phyloP scores from a whole-genome alignment of 495 filamentous ascomycete species.

The Aspergillus homomorphus region DNA sequence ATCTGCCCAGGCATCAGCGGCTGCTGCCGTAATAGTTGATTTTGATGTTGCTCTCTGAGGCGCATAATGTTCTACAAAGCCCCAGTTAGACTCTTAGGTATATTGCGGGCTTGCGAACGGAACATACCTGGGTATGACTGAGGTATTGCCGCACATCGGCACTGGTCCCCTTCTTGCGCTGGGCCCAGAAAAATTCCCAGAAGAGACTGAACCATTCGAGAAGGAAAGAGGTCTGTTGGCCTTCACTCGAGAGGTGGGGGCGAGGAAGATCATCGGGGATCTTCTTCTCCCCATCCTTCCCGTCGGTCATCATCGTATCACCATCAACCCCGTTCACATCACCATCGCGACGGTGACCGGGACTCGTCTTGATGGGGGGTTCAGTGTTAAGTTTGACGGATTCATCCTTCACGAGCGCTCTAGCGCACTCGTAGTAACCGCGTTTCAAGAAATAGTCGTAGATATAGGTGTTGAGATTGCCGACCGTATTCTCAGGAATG shows the following conservation, averaged over 20 bases:
- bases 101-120: conserved; percentile 7
- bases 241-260: conserved; percentile 61
- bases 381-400: conserved; percentile 54
- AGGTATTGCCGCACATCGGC: conserved; percentile 66
- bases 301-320: conserved; percentile 77
- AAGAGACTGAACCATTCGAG: conserved; percentile 95
- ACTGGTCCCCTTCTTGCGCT: conserved; percentile 59
- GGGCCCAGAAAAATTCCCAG: conserved; percentile 88
- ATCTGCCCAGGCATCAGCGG: conserved; percentile 68
- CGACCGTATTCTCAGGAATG: conserved; percentile 56
- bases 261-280: conserved; percentile 75
- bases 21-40: conserved; percentile 66
- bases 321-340: conserved; percentile 76
- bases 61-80: conserved; percentile 38
- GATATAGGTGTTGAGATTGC: conserved; percentile 94
- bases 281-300: conserved; percentile 74
- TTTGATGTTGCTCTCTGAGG: conserved; percentile 52
- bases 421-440: conserved; percentile 75
- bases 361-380: conserved; percentile 56
- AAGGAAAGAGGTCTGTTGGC: conserved; percentile 72
- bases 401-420: conserved; percentile 58
- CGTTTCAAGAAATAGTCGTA: conserved; percentile 93
- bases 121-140: conserved; percentile 73
- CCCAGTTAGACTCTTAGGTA: conserved; percentile 19
- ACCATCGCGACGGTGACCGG: conserved; percentile 57